phyloP scores from a whole-genome alignment of 1,284 basidiomycete genomes.

The Hypsizygus ulmarius region DNA sequence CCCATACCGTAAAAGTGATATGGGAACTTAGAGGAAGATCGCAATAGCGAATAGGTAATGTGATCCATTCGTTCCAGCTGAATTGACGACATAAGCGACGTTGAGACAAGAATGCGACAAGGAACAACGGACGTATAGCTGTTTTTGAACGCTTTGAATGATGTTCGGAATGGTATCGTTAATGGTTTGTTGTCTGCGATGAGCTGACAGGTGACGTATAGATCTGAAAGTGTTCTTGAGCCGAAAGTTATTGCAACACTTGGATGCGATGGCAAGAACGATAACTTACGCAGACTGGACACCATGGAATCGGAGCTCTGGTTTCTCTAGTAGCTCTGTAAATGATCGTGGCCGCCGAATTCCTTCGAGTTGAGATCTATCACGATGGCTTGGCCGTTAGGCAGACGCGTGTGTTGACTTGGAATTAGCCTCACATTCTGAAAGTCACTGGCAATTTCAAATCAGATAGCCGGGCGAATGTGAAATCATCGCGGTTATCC shows the following conservation, averaged over 20 bases:
- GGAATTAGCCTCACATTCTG: conserved; percentile 63
- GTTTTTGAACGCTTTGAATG: conserved; percentile 89
- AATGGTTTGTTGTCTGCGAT: conserved; percentile 91
- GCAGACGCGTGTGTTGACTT: conserved; percentile 10
- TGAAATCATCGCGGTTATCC: conserved; percentile 80
- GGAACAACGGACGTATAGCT: conserved; percentile 62
- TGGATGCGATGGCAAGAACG: conserved; percentile 6
- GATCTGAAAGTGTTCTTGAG: conserved; percentile 77
- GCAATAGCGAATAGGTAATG: conserved; percentile 87
- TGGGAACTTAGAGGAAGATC: conserved; percentile 88
- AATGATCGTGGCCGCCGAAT: conserved; percentile 65
- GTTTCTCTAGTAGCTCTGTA: conserved; percentile 74
- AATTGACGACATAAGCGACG: conserved; percentile 8
- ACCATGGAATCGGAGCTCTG: conserved; percentile 77
- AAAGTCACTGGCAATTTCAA: conserved; percentile 85
- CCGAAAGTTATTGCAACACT: conserved; percentile 25
- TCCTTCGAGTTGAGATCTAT: conserved; percentile 84
- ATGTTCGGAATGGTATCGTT: conserved; percentile 87
- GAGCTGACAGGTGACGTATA: conserved; percentile 90
- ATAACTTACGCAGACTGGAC: conserved; percentile 69
- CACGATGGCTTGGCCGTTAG: not conserved
- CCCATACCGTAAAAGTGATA: conserved; percentile 93
- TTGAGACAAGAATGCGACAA: not conserved
- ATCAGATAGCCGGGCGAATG: conserved; percentile 85
- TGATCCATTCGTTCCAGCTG: conserved; percentile 96